Evolutionary conservation across 2,329 filamentous ascomycete genomes (phyloP).

Genomic region (Phialocephala sp.): DNA sequence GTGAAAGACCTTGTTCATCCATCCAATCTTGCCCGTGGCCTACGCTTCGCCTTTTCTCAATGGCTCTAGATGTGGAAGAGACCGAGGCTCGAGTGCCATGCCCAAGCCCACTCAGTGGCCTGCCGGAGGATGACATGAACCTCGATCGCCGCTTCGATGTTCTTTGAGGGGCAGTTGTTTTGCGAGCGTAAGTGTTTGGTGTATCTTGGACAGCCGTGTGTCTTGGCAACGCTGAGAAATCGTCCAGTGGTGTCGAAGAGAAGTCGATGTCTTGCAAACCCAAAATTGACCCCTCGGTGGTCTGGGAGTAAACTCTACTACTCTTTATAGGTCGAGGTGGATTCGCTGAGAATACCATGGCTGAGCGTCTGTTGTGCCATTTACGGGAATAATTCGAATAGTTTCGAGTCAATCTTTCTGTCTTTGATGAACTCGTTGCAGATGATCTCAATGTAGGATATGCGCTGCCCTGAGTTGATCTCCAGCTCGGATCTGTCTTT

Average conservation of each 20-base stretch:
- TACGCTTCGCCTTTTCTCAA: constrained; percentile 31
- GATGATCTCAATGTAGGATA: constrained; percentile 31
- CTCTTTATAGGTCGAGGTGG: constrained; percentile 23
- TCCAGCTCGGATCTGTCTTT: constrained; percentile 35
- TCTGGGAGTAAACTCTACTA: constrained; percentile 18
- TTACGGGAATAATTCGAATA: constrained; percentile 42
- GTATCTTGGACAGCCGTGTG: background rate
- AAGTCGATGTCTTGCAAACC: constrained; percentile 37
- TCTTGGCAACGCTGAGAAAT: constrained; percentile 30
- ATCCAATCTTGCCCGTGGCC: constrained; percentile 37
- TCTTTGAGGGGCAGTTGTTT: constrained; percentile 3
- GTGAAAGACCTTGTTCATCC: constrained; percentile 17
- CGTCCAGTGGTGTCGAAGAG: constrained; percentile 34
- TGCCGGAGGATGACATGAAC: constrained; percentile 25
- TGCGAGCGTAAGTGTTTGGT: background rate
- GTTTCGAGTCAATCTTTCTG: constrained; percentile 29
- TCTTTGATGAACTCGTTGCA: constrained; percentile 30
- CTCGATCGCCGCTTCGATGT: constrained; percentile 30
- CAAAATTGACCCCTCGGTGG: constrained; percentile 23
- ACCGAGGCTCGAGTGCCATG: constrained; percentile 35
- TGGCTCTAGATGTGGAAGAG: constrained; percentile 24
- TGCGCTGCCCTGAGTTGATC: constrained; percentile 35
- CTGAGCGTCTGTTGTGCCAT: constrained; percentile 35
- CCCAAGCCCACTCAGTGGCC: constrained; percentile 32
- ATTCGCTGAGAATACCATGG: constrained; percentile 23